Evolutionary conservation across 2,329 filamentous ascomycete species (phyloP).

Genomic region (Elsinoe australis): DNA sequence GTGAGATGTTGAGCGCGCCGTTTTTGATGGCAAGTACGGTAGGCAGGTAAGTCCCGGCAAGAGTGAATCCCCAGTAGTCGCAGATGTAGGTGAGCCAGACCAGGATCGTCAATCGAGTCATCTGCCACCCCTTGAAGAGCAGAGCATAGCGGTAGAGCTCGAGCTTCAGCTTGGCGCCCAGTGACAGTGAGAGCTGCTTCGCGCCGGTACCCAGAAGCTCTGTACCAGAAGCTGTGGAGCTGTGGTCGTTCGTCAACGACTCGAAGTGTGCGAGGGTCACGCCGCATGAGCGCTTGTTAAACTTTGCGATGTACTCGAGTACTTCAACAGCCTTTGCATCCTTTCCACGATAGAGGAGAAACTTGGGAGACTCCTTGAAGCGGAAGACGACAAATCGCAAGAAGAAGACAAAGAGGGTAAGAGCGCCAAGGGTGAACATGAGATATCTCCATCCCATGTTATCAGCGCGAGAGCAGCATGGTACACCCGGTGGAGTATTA

Average conservation of each 20-base stretch:
- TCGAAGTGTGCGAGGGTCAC: conserved; percentile 34
- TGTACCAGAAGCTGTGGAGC: conserved; percentile 23
- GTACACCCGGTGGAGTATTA: conserved; percentile 25
- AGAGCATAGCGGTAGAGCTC: conserved; percentile 40
- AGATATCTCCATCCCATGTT: conserved; percentile 43
- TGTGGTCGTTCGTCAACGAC: conserved; percentile 29
- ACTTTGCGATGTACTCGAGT: conserved; percentile 37
- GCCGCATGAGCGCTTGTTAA: conserved; percentile 34
- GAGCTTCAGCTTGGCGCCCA: conserved; percentile 31
- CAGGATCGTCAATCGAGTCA: conserved; percentile 41
- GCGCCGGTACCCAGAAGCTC: conserved; percentile 30
- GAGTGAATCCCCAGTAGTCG: conserved; percentile 45
- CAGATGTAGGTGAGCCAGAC: conserved; percentile 47
- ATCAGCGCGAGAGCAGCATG: conserved; percentile 33
- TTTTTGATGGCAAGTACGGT: conserved; percentile 48
- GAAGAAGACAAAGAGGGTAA: conserved; percentile 42
- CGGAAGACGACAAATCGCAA: conserved; percentile 48
- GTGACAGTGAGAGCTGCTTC: conserved; percentile 28
- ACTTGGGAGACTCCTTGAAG: conserved; percentile 55
- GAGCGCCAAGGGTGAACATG: conserved; percentile 35
- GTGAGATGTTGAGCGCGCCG: conserved; percentile 36
- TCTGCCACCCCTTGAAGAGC: conserved; percentile 37
- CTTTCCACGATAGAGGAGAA: conserved; percentile 46
- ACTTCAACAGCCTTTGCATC: conserved; percentile 46
- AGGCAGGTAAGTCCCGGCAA: conserved; percentile 43